Conservation (phyloP, 73 alveolate species). For the Tetrahymena borealis region DNA sequence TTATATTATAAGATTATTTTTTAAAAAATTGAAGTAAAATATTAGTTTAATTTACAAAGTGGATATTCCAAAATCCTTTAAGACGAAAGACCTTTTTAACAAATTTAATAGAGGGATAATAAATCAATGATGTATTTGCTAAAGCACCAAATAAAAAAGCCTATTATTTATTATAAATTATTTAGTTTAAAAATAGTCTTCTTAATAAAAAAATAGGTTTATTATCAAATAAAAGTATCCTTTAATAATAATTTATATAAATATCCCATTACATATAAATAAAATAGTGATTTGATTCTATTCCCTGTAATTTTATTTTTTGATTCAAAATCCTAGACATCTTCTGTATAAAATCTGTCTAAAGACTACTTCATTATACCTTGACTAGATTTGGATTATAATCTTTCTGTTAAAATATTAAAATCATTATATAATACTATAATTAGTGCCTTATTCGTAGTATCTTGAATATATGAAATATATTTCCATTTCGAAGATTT, state of each 20-base stretch:
- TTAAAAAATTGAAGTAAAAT: background rate
- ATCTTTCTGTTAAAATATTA: background rate
- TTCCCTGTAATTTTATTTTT: background rate
- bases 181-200: too few species aligned
- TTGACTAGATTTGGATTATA: background rate
- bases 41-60: background rate
- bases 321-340: background rate
- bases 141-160: background rate
- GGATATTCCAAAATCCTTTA: background rate
- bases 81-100: background rate
- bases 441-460: background rate
- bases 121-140: background rate
- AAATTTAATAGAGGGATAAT: background rate
- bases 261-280: background rate
- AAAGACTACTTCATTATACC: background rate
- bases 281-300: background rate
- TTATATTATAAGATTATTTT: background rate
- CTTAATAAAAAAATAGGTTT: background rate
- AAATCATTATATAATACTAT: background rate
- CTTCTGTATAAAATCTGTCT: background rate
- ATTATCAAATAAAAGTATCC: background rate
- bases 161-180: background rate
- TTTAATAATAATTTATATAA: background rate
- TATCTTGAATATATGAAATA: too few species aligned
- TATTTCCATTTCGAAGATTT: too few species aligned